Base-by-base conservation (phyloP, 129 eudicot genomes). In the Mikania micrantha region DNA sequence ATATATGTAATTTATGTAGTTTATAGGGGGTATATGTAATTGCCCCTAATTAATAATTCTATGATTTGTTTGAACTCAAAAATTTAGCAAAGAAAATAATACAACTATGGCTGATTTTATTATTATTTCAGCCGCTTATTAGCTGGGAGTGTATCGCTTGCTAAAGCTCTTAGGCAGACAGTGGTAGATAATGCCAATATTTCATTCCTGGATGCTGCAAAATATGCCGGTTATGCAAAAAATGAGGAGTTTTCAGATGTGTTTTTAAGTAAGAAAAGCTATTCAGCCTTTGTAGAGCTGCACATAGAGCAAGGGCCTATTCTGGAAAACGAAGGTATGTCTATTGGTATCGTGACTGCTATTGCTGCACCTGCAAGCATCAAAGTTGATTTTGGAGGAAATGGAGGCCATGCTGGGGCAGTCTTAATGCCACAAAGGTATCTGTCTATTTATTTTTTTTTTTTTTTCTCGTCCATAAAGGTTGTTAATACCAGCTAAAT, bases 331-430 rank as follows among this genome's bases (percentile, higher is more conserved):
- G n/a, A 88, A 82, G 98, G 77, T 20, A 79, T 78, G 65, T 74
- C 96, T 27, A 85, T 93, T 66, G 98, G 98, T 56, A 79, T 93
- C 69, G 98, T 93, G 72, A 93, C 95, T 67, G 98, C 98, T 42
- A 93, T 93, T 80, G 98, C 98, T 73, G 98, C 98, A 77, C 98
- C 96, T 1, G 96, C 98, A 66, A 93, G 96, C 78, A 84, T 88
- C 67, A 93, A 88, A 83, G 92, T 93, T 66, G 95, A 82, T 20
- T 93, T 93, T 71, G 95, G 86, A 75, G 98, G 98, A 78, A 90
- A 84, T 35, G 98, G 98, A 28, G 98, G 96, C 27, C 98, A 93
- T 83, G 98, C 98, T 44, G 96, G 98, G 17, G 98, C 96, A 45
- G 92, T 73, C 12, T 75, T 93, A 42, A 93, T 93, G 96, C 98